Conservation (phyloP, 2,329 filamentous ascomycete genomes). For the Rhytidhysteron rufulum region DNA sequence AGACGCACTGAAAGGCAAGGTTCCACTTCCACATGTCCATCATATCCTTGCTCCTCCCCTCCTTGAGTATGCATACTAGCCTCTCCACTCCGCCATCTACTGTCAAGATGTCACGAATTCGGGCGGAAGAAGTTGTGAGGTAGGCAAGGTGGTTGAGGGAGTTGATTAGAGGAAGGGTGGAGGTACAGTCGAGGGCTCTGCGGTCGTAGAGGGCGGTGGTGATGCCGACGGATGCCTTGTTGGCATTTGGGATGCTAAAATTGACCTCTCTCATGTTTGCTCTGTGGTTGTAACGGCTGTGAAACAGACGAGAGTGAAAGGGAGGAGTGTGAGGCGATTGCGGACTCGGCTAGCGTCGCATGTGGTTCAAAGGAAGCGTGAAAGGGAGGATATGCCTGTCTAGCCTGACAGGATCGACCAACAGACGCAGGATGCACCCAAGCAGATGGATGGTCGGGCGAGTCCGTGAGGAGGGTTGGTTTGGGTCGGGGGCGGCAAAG, state of each 20-base stretch:
- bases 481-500: slow-evolving; percentile 7
- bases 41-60: slow-evolving; percentile 93
- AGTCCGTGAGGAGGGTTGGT: slow-evolving; percentile 12
- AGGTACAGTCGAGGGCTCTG: slow-evolving; percentile 95
- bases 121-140: slow-evolving; percentile 93
- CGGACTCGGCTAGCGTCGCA: slow-evolving; percentile 28
- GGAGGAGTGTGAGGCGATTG: slow-evolving; percentile 20
- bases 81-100: slow-evolving; percentile 98
- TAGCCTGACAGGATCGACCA: slow-evolving; percentile 12
- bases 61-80: slow-evolving; percentile 95
- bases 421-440: slow-evolving; percentile 4
- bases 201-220: slow-evolving; percentile 98
- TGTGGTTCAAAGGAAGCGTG: slow-evolving; percentile 16
- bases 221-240: slow-evolving; percentile 98
- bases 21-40: slow-evolving; percentile 99
- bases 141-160: slow-evolving; percentile 98
- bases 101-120: slow-evolving; percentile 95
- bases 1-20: slow-evolving; percentile 95
- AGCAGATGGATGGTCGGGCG: slow-evolving; percentile 1
- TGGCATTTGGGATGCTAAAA: slow-evolving; percentile 98
- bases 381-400: slow-evolving; percentile 3
- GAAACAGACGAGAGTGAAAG: slow-evolving; percentile 6
- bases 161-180: slow-evolving; percentile 95
- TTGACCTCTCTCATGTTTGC: slow-evolving; percentile 95
- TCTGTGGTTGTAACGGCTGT: slow-evolving; percentile 12